Conservation (phyloP, 345 rosid species). For the Psidium friedrichsthalianum region DNA sequence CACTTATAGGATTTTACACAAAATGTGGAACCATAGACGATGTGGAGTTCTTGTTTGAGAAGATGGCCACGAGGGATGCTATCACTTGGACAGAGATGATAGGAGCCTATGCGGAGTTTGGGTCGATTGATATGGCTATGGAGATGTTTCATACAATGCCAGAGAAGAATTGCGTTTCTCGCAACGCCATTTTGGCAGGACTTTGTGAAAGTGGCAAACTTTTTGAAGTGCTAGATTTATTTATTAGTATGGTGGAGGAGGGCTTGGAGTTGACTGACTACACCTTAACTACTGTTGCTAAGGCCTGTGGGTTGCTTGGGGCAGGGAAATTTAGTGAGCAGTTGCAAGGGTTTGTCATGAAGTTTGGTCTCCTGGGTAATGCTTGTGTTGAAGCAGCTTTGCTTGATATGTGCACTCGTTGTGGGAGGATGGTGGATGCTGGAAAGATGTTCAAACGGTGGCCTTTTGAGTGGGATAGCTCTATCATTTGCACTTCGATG, state of each 20-base stretch:
- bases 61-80: slow-evolving; percentile 42
- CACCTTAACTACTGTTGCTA: slow-evolving; percentile 46
- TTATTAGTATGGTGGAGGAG: slow-evolving; percentile 37
- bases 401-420: slow-evolving; percentile 72
- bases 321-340: slow-evolving; percentile 41
- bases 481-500: slow-evolving; percentile 56
- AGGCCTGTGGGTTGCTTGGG: slow-evolving; percentile 53
- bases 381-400: slow-evolving; percentile 51
- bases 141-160: slow-evolving; percentile 51
- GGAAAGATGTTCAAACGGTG: slow-evolving; percentile 43
- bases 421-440: slow-evolving; percentile 74
- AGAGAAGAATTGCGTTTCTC: slow-evolving; percentile 50
- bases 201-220: slow-evolving; percentile 49
- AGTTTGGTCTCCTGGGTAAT: slow-evolving; percentile 53
- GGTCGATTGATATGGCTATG: slow-evolving; percentile 49
- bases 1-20: slow-evolving; percentile 54
- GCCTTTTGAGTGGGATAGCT: slow-evolving; percentile 33
- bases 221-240: slow-evolving; percentile 32
- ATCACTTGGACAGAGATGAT: slow-evolving; percentile 65
- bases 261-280: slow-evolving; percentile 54
- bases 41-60: slow-evolving; percentile 35
- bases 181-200: slow-evolving; percentile 60
- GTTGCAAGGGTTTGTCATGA: slow-evolving; percentile 57
- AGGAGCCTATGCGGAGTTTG: slow-evolving; percentile 55
- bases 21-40: slow-evolving; percentile 30